Evolutionary conservation across 169 alveolate genomes (phyloP), one percentile per base, ranked within the genome.

Genomic region (Plasmodium fragile): DNA sequence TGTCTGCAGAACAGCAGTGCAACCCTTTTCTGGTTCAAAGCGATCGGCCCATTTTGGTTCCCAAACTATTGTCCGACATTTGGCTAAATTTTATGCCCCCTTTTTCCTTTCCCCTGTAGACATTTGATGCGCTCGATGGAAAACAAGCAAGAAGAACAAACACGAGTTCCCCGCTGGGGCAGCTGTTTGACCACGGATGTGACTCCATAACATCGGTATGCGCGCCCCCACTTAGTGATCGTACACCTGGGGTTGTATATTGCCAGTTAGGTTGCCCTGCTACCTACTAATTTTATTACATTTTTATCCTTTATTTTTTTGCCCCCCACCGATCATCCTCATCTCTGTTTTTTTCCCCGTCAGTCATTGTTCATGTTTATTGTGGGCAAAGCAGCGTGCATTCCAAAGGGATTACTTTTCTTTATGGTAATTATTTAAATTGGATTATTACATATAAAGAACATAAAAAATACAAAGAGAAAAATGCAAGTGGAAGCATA

Each of bases 51-150:
- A 45, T 36, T 75, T 59, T 53, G 28, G 6, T 30, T 59, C 11
- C 39, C 18, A 30, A 83, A 1, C 30, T 1, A 7, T 83, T 8
- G 1, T 30, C 45, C 59, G 36, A 73, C 41, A 82, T 36, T 6
- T 36, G n/a, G 43, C 30, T 73, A 18, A 65, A 65, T 36, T 41
- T 39, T 85, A 36, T 18, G 7, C 83, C 39, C 94, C 36, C 81
- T 39, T n/a, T 73, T 73, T 18, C 77, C 25, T 95, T 92, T 81
- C 89, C 41, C 92, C 59, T 25, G 96, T 55, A 97, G 92, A 97
- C 98, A 4, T 92, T 96, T n/a, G 99, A 98, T 92, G 98, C 98
- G 4, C 92, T 97, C 22, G 99, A 98, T 84, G 99, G 99, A 28
- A 98, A 98, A 82, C 98, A 98, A 39, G 99, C 99, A 49, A 92